Percentiles rank a stretch among this genome's conserved stretches.
phyloP scores from a whole-genome alignment of 306 rosid species.

The Ceratonia siliqua region DNA sequence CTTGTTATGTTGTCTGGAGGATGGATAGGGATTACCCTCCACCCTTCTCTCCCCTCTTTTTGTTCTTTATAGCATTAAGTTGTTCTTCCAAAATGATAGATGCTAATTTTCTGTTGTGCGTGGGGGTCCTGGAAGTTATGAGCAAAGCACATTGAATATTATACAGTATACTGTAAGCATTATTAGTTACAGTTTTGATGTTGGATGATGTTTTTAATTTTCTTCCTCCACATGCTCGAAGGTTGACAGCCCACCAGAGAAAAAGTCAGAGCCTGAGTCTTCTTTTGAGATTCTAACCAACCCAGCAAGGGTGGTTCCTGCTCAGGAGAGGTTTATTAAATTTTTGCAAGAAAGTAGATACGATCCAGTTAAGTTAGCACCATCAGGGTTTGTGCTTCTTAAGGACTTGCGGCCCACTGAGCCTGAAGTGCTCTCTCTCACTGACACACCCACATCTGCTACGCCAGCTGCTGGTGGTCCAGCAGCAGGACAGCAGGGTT shows the following conservation, averaged over 20 bases:
- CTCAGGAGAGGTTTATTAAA: conserved; percentile 83
- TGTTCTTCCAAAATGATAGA: no score
- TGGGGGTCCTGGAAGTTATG: no score
- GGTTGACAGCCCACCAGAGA: conserved; percentile 70
- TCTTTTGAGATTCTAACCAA: conserved; percentile 83
- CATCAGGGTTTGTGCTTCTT: conserved; percentile 92
- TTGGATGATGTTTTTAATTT: no score
- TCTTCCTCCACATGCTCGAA: no score
- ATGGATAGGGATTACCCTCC: no score
- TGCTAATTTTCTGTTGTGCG: no score
- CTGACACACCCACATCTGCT: conserved; percentile 78
- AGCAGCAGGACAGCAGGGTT: conserved; percentile 69
- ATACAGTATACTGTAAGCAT: no score
- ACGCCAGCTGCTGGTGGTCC: conserved; percentile 79
- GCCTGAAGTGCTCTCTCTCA: conserved; percentile 88
- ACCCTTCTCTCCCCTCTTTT: no score
- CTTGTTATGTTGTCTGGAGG: no score
- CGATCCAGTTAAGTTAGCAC: conserved; percentile 81
- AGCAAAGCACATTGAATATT: no score
- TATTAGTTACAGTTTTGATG: no score
- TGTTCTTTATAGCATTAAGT: no score
- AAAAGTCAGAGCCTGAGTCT: conserved; percentile 90
- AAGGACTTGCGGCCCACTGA: conserved; percentile 78
- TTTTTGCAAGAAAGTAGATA: conserved; percentile 94
- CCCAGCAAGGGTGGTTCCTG: conserved; percentile 98